Base-by-base conservation (phyloP, 139 green algal species). In the Coelastrella sp. region DNA sequence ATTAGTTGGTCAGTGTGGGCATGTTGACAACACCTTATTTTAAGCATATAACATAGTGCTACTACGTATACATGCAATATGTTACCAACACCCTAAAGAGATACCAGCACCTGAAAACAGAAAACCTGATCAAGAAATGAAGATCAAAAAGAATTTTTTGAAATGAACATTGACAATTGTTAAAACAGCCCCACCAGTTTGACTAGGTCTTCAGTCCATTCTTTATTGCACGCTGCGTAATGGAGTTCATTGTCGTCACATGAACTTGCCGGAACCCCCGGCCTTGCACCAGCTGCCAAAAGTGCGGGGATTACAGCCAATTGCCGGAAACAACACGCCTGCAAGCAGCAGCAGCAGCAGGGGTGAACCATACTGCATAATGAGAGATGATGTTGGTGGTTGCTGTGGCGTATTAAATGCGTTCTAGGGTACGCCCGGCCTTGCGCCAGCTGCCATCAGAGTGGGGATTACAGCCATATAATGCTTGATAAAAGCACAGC, bases 221-320 rank as follows among this genome's bases (percentile, higher is more conserved):
- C 56, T 20, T n/a, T 65, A 64, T 87, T 87, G 3, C 13, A 60
- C 4, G 81, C 81, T 7, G 81, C 81, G 17, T 87, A 87, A 54
- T 87, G 81, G 13, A 87, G 64, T 32, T 87, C 81, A 17, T 61
- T 32, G 32, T 87, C 81, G 19, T 87, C 81, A 19, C 13, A 19
- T 23, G 11, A 10, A 3, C 16, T 54, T 14, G 61, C 22, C 0
- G 81, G 64, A 3, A 13, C 17, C 13, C 81, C 81, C 6, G 81
- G 23, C 23, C 61, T 20, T 3, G 81, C 81, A 77, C 80, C 80
- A 10, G 80, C 58, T 23, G 58, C 20, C 59, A 73, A n/a, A n/a
- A 86, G 78, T 19, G 16, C 4, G 5, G 78, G 57, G 5, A 84
- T 14, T 4, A 84, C 4, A 13, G 61, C 14, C 4, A 84, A 19